Evolutionary conservation across 768 basidiomycete genomes (phyloP).

Genomic region (Kwoniella sp.): DNA sequence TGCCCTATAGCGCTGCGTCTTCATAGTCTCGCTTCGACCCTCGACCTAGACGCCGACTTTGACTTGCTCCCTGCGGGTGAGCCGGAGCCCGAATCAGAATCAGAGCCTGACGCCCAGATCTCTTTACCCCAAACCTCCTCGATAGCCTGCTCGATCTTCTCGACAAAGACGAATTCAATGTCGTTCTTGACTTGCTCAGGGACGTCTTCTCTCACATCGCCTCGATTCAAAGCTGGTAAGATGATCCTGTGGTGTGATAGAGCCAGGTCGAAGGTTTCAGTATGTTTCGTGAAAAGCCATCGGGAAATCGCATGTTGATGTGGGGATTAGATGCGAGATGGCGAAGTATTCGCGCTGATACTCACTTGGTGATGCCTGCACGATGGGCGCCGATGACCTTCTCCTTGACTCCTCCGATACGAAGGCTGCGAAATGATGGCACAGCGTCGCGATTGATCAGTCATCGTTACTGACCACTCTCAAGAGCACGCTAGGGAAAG

Average conservation of each 20-base stretch:
- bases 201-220: slow-evolving; percentile 80
- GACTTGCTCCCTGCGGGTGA: not conserved
- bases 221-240: slow-evolving; percentile 78
- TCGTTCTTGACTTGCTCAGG: slow-evolving; percentile 70
- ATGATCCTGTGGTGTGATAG: slow-evolving; percentile 73
- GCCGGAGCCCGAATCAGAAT: not conserved
- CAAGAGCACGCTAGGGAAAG: no score
- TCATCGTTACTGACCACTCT: not conserved
- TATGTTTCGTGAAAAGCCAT: not conserved
- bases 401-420: slow-evolving; percentile 84
- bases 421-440: slow-evolving; percentile 60
- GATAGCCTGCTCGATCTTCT: slow-evolving; percentile 75
- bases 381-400: slow-evolving; percentile 83
- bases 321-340: not conserved
- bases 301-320: not conserved
- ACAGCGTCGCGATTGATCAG: slow-evolving; percentile 1
- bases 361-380: slow-evolving; percentile 66
- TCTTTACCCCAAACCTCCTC: slow-evolving; percentile 63
- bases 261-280: not conserved
- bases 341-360: not conserved
- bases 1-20: no score
- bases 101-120: slow-evolving; percentile 20
- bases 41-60: not conserved
- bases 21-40: not conserved
- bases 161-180: slow-evolving; percentile 81